phyloP scores from a whole-genome alignment of 1,284 basidiomycete genomes.

The Leccinum subfulvum region DNA sequence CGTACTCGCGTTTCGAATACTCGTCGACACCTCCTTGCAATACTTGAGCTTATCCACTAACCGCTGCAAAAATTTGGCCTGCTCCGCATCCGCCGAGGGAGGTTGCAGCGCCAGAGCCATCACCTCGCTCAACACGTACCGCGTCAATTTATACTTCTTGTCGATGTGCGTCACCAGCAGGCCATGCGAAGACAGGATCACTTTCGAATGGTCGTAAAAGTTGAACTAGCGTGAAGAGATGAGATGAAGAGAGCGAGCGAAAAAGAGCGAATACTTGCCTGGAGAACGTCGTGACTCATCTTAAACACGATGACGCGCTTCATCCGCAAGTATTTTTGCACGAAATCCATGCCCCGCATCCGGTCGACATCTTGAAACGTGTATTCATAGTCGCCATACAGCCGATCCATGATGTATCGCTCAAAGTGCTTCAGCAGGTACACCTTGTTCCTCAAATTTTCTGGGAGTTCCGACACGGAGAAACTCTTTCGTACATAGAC shows the following conservation, averaged over 20 bases:
- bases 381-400: constrained; percentile 81
- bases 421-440: constrained; percentile 92
- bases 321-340: constrained; percentile 94
- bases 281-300: constrained; percentile 89
- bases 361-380: constrained; percentile 71
- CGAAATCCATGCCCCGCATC: constrained; percentile 87
- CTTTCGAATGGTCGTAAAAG: constrained; percentile 96
- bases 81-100: too few species aligned
- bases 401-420: constrained; percentile 84
- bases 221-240: constrained; percentile 74
- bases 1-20: too few species aligned
- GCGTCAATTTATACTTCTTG: too few species aligned
- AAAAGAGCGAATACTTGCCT: constrained; percentile 47
- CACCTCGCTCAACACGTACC: too few species aligned
- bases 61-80: too few species aligned
- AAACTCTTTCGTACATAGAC: constrained; percentile 69
- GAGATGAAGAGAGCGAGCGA: neutral
- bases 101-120: too few species aligned
- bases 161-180: too few species aligned
- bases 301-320: constrained; percentile 97
- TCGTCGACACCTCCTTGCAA: too few species aligned
- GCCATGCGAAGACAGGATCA: constrained; percentile 74
- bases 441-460: constrained; percentile 83
- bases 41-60: too few species aligned
- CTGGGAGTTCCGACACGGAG: constrained; percentile 62